Conservation (phyloP, 2,329 filamentous ascomycete species). For the Aspergillus niger region DNA sequence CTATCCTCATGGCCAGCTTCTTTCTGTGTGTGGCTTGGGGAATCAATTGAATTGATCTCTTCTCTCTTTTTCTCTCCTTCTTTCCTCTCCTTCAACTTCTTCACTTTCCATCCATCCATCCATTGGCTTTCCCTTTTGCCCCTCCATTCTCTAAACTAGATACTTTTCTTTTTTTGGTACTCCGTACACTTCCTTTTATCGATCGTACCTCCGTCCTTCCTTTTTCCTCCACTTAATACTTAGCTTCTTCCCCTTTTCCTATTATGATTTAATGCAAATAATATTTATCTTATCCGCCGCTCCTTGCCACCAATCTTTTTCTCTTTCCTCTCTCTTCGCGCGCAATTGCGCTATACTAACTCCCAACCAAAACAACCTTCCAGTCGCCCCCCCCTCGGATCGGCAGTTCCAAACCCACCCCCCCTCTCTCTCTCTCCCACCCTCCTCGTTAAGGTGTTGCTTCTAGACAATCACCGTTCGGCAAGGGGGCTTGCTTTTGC, state of each 20-base stretch:
- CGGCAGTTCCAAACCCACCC: not conserved
- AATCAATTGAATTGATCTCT: not conserved
- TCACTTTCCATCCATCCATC: not conserved
- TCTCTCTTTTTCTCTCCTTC: not conserved
- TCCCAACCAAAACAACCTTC: not conserved
- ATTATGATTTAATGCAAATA: conserved; percentile 3
- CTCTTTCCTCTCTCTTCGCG: conserved; percentile 5
- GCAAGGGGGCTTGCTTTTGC: conserved; percentile 20
- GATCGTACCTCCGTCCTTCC: not conserved
- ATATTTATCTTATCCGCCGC: not conserved
- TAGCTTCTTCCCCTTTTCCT: conserved; percentile 2
- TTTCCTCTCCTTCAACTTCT: conserved; percentile 3
- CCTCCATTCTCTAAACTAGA: too few species aligned
- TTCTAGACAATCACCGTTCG: conserved; percentile 18
- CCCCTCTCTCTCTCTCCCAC: not conserved
- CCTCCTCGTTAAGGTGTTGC: conserved; percentile 15
- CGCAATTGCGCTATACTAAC: conserved; percentile 9
- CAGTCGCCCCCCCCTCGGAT: not conserved
- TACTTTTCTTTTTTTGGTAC: conserved; percentile 4
- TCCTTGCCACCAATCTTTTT: conserved; percentile 6
- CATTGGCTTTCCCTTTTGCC: not conserved
- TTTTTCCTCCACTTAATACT: not conserved
- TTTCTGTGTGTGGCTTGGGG: not conserved
- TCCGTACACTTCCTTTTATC: not conserved
- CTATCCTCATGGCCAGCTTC: not conserved